These are phyloP conservation scores for Sclerotinia subarctica DNA, from an alignment of 2,329 filamentous ascomycete genomes.

Conservation along the genomic window DNA sequence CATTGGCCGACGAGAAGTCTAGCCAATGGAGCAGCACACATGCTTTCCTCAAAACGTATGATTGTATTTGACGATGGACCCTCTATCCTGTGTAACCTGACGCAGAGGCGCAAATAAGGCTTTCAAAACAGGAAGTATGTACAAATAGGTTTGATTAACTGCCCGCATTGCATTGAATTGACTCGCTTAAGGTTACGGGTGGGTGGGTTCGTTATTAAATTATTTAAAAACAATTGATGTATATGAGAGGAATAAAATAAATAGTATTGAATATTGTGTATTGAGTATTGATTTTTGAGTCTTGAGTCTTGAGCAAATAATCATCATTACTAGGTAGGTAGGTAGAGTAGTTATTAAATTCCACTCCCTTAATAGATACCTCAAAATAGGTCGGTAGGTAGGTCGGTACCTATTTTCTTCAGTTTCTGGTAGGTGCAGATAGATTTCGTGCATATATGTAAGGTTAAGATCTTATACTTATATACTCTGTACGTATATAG, in stretches of 20 bases:
- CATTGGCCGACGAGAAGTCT: background rate
- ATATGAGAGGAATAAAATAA: too few relatives aligned
- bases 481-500: too few relatives aligned
- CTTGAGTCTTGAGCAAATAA: background rate
- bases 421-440: background rate
- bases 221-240: background rate
- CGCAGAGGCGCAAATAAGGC: background rate
- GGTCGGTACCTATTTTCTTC: background rate
- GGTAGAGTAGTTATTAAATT: too few relatives aligned
- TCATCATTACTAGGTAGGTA: background rate
- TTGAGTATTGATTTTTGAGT: too few relatives aligned
- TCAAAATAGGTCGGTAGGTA: too few relatives aligned
- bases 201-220: too few relatives aligned
- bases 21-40: background rate
- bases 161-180: background rate
- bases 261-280: too few relatives aligned
- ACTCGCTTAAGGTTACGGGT: background rate
- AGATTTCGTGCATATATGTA: conserved; percentile 1
- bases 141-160: background rate
- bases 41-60: background rate
- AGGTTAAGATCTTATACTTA: too few relatives aligned
- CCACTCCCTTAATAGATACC: background rate
- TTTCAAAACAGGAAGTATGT: background rate
- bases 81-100: background rate
- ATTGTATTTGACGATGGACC: background rate